Base-by-base conservation (phyloP, 345 rosid species). In the Garcia nutans region DNA sequence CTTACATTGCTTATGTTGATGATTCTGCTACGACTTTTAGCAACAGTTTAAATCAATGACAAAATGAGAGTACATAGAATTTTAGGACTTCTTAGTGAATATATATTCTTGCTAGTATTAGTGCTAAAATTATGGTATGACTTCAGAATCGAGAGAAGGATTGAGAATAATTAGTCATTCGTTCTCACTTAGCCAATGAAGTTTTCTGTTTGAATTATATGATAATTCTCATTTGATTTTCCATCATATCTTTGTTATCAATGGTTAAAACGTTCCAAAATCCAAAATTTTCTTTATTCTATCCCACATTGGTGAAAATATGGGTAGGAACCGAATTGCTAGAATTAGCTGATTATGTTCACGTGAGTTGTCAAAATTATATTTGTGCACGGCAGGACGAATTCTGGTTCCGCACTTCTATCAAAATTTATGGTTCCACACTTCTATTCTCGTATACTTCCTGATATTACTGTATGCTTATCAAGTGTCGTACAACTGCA, bases 401-500 rank as follows among this genome's bases (percentile, higher is more conserved):
- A 37, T 54, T 37, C 23, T n/a, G 57, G 26, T 22, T 22, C 50
- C 41, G 28, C 33, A 8, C 10, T 41, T 24, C 7, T 16, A 55
- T 57, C n/a, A 28, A 28, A 28, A 28, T 44, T 44, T 44, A 5
- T 44, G 8, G 10, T 44, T 44, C 47, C 10, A 10, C 47, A 3
- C 7, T 44, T 44, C 2, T 44, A 44, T 44, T 10, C 0, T 49
- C 10, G 15, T 33, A 12, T 63, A 0, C 42, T 8, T 17, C 33
- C 54, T 50, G 70, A 47, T 19, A 61, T 19, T 70, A 47, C 22
- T 20, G 2, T 11, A 31, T 26, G 12, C 73, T 68, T 4, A 10
- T 23, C 31, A 59, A 47, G 8, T 71, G 23, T 55, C n/a, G 1
- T 1, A 28, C 19, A 68, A 72, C 69, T 88, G 92, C 96, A 89